These are phyloP conservation scores for Crepidotus variabilis DNA, from an alignment of 768 basidiomycete species.

Conservation along the genomic window DNA sequence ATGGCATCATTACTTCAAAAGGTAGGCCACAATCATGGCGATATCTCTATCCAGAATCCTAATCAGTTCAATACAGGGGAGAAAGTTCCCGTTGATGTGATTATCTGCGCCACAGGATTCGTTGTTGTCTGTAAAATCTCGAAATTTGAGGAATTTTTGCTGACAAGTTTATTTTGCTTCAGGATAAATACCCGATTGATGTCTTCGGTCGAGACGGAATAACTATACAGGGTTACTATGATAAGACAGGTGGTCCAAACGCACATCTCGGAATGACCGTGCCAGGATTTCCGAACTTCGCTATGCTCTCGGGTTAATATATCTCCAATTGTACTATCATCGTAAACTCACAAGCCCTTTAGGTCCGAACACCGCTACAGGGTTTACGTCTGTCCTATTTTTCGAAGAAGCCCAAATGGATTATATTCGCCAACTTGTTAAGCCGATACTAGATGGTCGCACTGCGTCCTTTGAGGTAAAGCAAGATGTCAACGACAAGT, in stretches of 20 bases:
- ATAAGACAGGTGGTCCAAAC: constrained; percentile 33
- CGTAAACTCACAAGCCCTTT: not conserved
- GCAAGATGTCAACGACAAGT: constrained; percentile 29
- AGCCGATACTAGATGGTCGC: constrained; percentile 32
- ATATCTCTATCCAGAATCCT: not conserved
- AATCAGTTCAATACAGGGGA: constrained; percentile 22
- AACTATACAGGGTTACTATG: constrained; percentile 37
- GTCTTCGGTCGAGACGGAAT: constrained; percentile 25
- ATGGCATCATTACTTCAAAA: constrained; percentile 38
- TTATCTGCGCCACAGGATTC: constrained; percentile 39
- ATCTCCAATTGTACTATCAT: not conserved
- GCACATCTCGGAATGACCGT: constrained; percentile 41
- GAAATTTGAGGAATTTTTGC: not conserved
- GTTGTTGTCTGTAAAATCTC: constrained; percentile 8
- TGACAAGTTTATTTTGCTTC: not conserved
- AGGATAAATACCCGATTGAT: constrained; percentile 33
- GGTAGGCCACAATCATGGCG: constrained; percentile 19
- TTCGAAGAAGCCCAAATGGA: constrained; percentile 41
- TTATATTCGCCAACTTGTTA: constrained; percentile 37
- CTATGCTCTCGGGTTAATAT: constrained; percentile 31
- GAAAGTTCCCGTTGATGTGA: constrained; percentile 31
- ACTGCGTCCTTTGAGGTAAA: constrained; percentile 34
- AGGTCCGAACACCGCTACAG: constrained; percentile 44
- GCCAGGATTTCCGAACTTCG: constrained; percentile 47
- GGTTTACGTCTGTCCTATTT: constrained; percentile 42